These are phyloP conservation scores for Botrytis paeoniae DNA, from an alignment of 2,329 filamentous ascomycete genomes.

Conservation along the genomic window DNA sequence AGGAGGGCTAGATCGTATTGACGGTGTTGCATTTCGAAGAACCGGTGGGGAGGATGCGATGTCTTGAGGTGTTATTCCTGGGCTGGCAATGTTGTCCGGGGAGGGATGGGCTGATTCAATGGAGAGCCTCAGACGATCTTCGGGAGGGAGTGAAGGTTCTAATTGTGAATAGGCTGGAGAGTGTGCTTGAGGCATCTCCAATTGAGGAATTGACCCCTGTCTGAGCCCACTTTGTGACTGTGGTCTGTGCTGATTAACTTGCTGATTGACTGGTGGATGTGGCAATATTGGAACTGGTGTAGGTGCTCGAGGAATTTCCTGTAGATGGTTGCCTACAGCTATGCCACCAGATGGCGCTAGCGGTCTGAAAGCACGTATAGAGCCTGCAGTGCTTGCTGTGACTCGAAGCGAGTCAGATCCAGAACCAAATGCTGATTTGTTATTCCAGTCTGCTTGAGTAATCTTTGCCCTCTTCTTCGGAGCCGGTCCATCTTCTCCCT, in stretches of 20 bases:
- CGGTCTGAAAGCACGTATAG: constrained; percentile 79
- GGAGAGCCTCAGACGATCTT: constrained; percentile 36
- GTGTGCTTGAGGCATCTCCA: constrained; percentile 35
- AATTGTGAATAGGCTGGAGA: constrained; percentile 42
- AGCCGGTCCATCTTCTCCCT: constrained; percentile 40
- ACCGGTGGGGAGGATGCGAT: constrained; percentile 90
- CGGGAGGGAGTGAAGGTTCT: constrained; percentile 34
- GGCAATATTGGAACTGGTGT: constrained; percentile 63
- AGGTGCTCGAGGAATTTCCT: constrained; percentile 72
- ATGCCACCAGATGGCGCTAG: constrained; percentile 51
- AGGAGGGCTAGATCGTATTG: constrained; percentile 76
- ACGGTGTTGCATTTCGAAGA: constrained; percentile 57
- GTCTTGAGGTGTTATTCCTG: constrained; percentile 68
- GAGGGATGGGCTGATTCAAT: constrained; percentile 48
- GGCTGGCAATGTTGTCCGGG: constrained; percentile 49
- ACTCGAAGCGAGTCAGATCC: constrained; percentile 79
- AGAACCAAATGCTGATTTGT: constrained; percentile 67
- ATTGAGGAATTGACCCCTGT: constrained; percentile 58
- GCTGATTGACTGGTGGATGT: constrained; percentile 33
- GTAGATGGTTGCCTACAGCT: constrained; percentile 54
- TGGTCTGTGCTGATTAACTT: constrained; percentile 27
- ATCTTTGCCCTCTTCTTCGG: constrained; percentile 75
- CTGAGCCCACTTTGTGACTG: constrained; percentile 51
- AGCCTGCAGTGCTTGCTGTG: constrained; percentile 86
- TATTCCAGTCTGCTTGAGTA: constrained; percentile 69